A percentile compares a stretch with the other conserved stretches of the same genome.
Evolutionary conservation across 495 filamentous ascomycete genomes (phyloP).

Genomic region (Hyaloscypha hepaticicola): DNA sequence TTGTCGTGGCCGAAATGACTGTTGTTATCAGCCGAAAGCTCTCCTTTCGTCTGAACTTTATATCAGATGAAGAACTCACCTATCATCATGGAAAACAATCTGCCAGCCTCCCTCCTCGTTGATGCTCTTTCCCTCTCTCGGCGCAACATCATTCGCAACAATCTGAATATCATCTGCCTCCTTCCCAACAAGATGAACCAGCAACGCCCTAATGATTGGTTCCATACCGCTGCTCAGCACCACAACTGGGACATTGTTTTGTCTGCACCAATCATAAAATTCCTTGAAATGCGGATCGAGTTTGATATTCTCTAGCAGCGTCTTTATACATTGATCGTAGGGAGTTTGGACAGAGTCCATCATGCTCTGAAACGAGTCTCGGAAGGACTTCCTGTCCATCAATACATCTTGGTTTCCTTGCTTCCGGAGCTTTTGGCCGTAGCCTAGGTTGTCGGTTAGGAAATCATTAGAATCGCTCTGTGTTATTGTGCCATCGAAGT

Average conservation of each 20-base stretch:
- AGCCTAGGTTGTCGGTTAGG: conserved; percentile 91
- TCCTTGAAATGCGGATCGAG: conserved; percentile 82
- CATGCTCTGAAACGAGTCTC: conserved; percentile 86
- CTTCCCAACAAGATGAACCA: conserved; percentile 73
- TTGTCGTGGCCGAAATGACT: conserved; percentile 94
- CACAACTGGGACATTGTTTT: conserved; percentile 86
- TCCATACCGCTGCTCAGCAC: conserved; percentile 89
- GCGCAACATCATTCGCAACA: conserved; percentile 74
- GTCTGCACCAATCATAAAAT: conserved; percentile 78
- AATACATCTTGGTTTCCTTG: conserved; percentile 72
- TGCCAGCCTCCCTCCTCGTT: conserved; percentile 81
- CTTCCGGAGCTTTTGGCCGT: conserved; percentile 62
- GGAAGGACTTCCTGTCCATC: conserved; percentile 63
- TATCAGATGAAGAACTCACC: conserved; percentile 42
- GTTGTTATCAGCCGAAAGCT: conserved; percentile 25
- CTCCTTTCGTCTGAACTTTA: background rate
- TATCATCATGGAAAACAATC: conserved; percentile 84
- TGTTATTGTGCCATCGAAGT: conserved; percentile 97
- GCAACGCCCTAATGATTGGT: conserved; percentile 81
- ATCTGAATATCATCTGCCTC: conserved; percentile 75
- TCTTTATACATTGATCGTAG: conserved; percentile 74
- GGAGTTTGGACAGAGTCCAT: conserved; percentile 76
- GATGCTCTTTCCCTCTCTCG: conserved; percentile 68
- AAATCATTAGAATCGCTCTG: conserved; percentile 91
- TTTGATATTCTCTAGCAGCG: conserved; percentile 76